These are phyloP conservation scores for Zasmidium angulare DNA, from an alignment of 2,329 filamentous ascomycete species.

Conservation along the genomic window DNA sequence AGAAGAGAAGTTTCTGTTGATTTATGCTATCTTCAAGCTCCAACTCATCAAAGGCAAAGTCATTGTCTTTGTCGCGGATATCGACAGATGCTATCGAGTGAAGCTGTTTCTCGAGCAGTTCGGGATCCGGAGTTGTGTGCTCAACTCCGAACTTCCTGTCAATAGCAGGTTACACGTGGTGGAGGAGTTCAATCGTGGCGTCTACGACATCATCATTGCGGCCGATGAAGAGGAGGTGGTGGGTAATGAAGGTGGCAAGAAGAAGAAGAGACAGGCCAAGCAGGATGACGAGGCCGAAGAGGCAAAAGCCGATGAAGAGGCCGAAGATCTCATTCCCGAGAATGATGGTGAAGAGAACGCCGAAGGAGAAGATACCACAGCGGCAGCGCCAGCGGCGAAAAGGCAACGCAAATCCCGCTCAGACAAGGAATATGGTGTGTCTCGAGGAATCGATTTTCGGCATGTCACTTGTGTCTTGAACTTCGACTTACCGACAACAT, in stretches of 20 bases:
- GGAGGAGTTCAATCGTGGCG: slow-evolving; percentile 92
- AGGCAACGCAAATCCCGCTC: slow-evolving; percentile 64
- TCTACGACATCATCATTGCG: slow-evolving; percentile 98
- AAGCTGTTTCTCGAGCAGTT: slow-evolving; percentile 98
- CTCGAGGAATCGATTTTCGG: slow-evolving; percentile 93
- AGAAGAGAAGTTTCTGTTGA: slow-evolving; percentile 92
- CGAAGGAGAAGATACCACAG: slow-evolving; percentile 26
- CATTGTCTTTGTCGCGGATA: slow-evolving; percentile 79
- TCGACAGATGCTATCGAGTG: slow-evolving; percentile 85
- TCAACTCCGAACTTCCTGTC: slow-evolving; percentile 92
- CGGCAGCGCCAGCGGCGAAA: slow-evolving; percentile 39
- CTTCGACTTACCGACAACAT: slow-evolving; percentile 86
- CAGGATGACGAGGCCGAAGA: slow-evolving; percentile 33
- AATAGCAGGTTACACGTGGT: slow-evolving; percentile 93
- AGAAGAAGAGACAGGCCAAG: slow-evolving; percentile 28
- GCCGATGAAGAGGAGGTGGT: slow-evolving; percentile 87
- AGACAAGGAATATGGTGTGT: slow-evolving; percentile 92
- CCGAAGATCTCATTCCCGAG: slow-evolving; percentile 8
- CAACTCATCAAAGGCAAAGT: slow-evolving; percentile 92
- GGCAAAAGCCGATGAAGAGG: slow-evolving; percentile 29
- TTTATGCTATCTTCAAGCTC: slow-evolving; percentile 93
- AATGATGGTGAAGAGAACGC: slow-evolving; percentile 21
- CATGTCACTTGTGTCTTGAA: slow-evolving; percentile 94
- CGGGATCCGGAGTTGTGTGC: slow-evolving; percentile 84
- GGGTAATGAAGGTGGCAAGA: slow-evolving; percentile 57